Evolutionary conservation across 2,329 filamentous ascomycete genomes (phyloP).

Genomic region (Alternaria brassicicola): DNA sequence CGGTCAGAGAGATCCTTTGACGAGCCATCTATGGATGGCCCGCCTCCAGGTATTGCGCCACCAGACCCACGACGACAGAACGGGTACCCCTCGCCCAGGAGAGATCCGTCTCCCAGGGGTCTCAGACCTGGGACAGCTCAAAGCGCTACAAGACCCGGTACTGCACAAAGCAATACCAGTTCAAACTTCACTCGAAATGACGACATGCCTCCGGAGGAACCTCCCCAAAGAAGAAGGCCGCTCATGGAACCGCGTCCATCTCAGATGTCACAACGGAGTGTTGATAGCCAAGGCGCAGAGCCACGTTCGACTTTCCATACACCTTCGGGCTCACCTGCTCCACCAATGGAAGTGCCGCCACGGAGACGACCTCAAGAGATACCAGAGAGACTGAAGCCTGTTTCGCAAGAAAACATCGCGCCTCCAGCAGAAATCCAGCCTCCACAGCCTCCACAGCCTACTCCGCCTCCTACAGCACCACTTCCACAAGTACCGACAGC

Average conservation of each 20-base stretch:
- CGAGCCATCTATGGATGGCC: constrained; percentile 31
- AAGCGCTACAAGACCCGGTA: constrained; percentile 41
- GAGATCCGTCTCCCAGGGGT: constrained; percentile 43
- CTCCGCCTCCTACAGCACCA: constrained; percentile 32
- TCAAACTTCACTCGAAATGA: constrained; percentile 39
- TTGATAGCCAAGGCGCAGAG: constrained; percentile 31
- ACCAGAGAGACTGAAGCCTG: constrained; percentile 36
- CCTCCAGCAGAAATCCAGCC: constrained; percentile 13
- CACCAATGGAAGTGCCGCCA: constrained; percentile 33
- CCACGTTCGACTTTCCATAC: constrained; percentile 31
- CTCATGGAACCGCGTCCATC: constrained; percentile 64
- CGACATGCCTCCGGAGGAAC: constrained; percentile 37
- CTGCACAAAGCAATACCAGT: constrained; percentile 45
- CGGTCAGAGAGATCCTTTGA: constrained; percentile 39
- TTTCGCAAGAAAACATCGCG: constrained; percentile 14
- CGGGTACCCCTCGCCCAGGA: constrained; percentile 31
- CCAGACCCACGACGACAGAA: constrained; percentile 41
- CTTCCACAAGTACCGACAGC: constrained; percentile 34
- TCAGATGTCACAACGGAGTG: constrained; percentile 33
- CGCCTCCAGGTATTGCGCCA: constrained; percentile 24
- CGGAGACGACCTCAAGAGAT: constrained; percentile 35
- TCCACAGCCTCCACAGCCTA: constrained; percentile 24
- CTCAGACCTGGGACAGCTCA: constrained; percentile 45
- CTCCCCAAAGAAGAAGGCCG: constrained; percentile 68
- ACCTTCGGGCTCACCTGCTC: constrained; percentile 31